Conservation (phyloP, 805 yeast species). For the Pichia exigua region DNA sequence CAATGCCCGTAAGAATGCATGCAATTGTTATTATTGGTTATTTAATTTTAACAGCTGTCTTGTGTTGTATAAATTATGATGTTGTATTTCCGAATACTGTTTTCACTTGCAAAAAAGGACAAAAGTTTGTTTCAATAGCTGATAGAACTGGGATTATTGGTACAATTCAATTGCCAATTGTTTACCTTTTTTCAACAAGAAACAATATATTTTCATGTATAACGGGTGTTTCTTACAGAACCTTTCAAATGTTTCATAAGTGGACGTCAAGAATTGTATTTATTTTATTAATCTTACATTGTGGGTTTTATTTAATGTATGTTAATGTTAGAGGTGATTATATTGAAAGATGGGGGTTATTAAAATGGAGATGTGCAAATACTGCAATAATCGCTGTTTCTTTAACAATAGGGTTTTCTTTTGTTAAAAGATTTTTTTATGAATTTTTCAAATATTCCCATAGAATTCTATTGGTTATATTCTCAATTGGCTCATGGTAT, state of each 20-base stretch:
- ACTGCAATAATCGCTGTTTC: constrained; percentile 26
- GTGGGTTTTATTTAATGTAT: constrained; percentile 30
- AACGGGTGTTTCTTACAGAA: constrained; percentile 30
- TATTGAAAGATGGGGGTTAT: constrained; percentile 29
- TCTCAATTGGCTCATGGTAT: constrained; percentile 38
- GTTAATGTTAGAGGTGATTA: constrained; percentile 31
- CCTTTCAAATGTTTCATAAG: constrained; percentile 30
- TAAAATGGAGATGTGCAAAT: constrained; percentile 40
- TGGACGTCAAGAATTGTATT: constrained; percentile 37
- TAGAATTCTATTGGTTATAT: constrained; percentile 33
- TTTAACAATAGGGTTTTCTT: constrained; percentile 26
- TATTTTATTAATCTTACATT: constrained; percentile 32
- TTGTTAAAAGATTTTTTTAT: constrained; percentile 31
- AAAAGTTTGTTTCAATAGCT: constrained; percentile 28
- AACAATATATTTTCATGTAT: constrained; percentile 26
- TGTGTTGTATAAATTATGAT: constrained; percentile 25
- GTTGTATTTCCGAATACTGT: constrained; percentile 24
- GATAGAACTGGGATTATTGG: constrained; percentile 43
- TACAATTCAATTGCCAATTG: constrained; percentile 30
- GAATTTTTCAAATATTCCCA: constrained; percentile 41
- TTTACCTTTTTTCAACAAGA: constrained; percentile 30
- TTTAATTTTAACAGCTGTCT: constrained; percentile 18
- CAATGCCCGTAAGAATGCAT: constrained; percentile 30
- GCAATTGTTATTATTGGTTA: constrained; percentile 24
- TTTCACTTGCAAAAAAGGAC: constrained; percentile 25